Percentiles rank a stretch among this genome's conserved stretches.
Conservation (phyloP, 169 alveolate species). For the Fabrea salina region DNA sequence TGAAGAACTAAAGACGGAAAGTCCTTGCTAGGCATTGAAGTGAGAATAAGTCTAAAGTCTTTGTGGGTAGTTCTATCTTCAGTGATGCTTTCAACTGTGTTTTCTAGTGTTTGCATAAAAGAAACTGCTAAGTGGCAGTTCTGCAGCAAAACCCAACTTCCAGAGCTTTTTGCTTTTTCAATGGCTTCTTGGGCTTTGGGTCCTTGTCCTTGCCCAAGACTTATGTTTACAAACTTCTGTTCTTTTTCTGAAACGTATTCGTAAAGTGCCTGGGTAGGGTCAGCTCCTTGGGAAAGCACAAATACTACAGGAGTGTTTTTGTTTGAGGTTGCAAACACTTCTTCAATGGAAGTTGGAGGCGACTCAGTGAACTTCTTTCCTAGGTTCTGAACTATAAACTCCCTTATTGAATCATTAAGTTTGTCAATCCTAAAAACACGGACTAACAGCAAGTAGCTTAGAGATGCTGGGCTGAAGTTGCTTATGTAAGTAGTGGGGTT, state of each 20-base stretch:
- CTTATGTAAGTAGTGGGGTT: slow-evolving; percentile 88
- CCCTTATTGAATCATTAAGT: slow-evolving; percentile 66
- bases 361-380: slow-evolving; percentile 73
- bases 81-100: slow-evolving; percentile 24
- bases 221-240: slow-evolving; percentile 70
- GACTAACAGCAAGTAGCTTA: slow-evolving; percentile 51
- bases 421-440: slow-evolving; percentile 84
- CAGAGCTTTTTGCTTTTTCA: slow-evolving; percentile 56
- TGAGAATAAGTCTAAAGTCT: slow-evolving; percentile 79
- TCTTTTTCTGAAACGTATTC: slow-evolving; percentile 69
- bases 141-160: slow-evolving; percentile 85
- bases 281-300: slow-evolving; percentile 85
- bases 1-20: slow-evolving; percentile 78
- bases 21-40: slow-evolving; percentile 69
- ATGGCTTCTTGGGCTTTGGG: slow-evolving; percentile 74
- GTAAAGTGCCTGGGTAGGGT: slow-evolving; percentile 73
- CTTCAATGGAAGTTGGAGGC: slow-evolving; percentile 71
- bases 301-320: slow-evolving; percentile 79
- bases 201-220: slow-evolving; percentile 84
- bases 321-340: slow-evolving; percentile 64
- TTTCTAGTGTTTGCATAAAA: slow-evolving; percentile 76
- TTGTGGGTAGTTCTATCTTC: slow-evolving; percentile 47
- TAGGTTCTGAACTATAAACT: slow-evolving; percentile 53
- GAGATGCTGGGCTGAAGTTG: slow-evolving; percentile 60
- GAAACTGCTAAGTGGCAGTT: slow-evolving; percentile 73